Evolutionary conservation across 108 stramenopile genomes (phyloP).

Genomic region (Chaetoceros tenuissimus): DNA sequence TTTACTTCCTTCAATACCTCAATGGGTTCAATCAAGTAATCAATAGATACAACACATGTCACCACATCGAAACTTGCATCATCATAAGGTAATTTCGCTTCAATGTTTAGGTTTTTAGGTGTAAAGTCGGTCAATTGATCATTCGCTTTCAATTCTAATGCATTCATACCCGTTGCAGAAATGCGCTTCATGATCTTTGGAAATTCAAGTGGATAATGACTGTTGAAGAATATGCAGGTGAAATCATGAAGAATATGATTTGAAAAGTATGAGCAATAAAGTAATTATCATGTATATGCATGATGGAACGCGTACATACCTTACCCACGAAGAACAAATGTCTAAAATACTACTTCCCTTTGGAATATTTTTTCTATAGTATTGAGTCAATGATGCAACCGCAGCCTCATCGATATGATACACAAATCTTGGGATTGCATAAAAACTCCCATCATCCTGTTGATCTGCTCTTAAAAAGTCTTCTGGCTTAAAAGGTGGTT

Average conservation of each 20-base stretch:
- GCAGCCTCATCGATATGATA: slow-evolving; percentile 93
- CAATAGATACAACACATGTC: slow-evolving; percentile 92
- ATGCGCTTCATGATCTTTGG: slow-evolving; percentile 63
- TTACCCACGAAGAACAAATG: slow-evolving; percentile 94
- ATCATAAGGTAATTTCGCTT: slow-evolving; percentile 59
- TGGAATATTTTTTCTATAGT: slow-evolving; percentile 79
- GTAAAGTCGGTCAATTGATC: slow-evolving; percentile 88
- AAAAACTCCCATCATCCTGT: slow-evolving; percentile 75
- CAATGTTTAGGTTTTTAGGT: slow-evolving; percentile 78
- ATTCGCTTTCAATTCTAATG: slow-evolving; percentile 80
- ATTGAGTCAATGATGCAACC: slow-evolving; percentile 76
- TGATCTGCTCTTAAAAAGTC: slow-evolving; percentile 85
- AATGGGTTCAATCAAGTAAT: slow-evolving; percentile 85
- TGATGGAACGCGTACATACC: too few species aligned
- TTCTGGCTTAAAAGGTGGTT: slow-evolving; percentile 57
- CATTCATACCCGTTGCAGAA: slow-evolving; percentile 84
- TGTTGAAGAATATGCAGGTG: background rate
- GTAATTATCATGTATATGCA: too few species aligned
- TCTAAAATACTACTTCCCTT: slow-evolving; percentile 73
- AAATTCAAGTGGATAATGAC: slow-evolving; percentile 66
- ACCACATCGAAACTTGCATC: slow-evolving; percentile 87
- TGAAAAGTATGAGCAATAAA: too few species aligned
- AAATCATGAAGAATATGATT: background rate
- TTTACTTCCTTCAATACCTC: slow-evolving; percentile 81
- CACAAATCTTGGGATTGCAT: slow-evolving; percentile 76